Evolutionary conservation across 2,329 filamentous ascomycete genomes (phyloP), one percentile per base, ranked within the genome.

Genomic region (Ceratocystis lukuohia): DNA sequence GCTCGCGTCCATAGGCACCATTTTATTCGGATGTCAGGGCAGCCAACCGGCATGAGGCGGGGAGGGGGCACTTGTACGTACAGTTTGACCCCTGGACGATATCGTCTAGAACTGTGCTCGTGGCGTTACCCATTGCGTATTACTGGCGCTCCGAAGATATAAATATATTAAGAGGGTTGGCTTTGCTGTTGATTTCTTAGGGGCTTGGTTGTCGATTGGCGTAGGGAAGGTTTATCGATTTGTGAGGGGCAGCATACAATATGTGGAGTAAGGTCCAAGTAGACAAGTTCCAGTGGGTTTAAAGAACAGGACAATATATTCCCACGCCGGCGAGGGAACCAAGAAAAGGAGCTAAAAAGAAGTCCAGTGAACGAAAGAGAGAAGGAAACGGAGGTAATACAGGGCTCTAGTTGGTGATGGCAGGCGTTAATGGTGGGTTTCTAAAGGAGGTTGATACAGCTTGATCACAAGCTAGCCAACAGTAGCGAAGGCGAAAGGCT

Each of bases 31-130:
- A 41, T 41, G 37, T 5, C 3, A 12, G 33, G 37, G 10, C 10
- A 41, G 37, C 37, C 37, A 41, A 2, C 37, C 37, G 37, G 37
- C 25, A 37, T 12, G 20, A 28, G 28, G 53, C 30, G 30, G 15
- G 25, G 17, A 67, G 70, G 62, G 67, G 63, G 57, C 61, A 68
- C 75, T 73, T 41, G 30, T 61, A 46, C 69, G 59, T 80, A 96
- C 93, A 99, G 81, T 99, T 99, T 72, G 92, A 94, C 72, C 88
- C 91, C 74, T 95, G 89, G 75, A 96, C 92, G 73, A 99, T 96
- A 78, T 88, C 94, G 78, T 97, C 93, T 77, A 97, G 82, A 75
- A 97, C 87, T 71, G 82, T 79, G 75, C 85, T 88, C 71, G 83
- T 85, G 67, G 84, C 83, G 77, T 88, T 88, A 71, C 85, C 85